Base-by-base conservation (phyloP, 371 early-diverging fungal species). In the Mucor ambiguus region DNA sequence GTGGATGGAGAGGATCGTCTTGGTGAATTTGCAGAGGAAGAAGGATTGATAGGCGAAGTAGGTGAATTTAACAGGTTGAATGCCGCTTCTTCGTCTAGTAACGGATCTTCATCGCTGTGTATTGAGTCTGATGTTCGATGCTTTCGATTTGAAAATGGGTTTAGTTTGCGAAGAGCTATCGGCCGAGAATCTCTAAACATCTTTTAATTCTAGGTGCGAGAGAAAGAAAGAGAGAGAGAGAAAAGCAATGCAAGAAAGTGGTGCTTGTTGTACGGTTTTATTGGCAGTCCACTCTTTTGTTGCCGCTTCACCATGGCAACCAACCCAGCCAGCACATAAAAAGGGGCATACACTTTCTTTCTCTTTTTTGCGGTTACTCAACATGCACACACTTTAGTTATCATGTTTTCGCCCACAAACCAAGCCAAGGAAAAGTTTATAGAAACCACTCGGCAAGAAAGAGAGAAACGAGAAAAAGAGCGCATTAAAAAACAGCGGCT, bases 31-130 rank as follows among this genome's bases (percentile, higher is more conserved):
- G 32, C 29, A 30, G 29, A 61, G 26, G 33, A 3, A 24, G 58
- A 29, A 8, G 37, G 9, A 26, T 26, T 16, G 22, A 30, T 26
- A 18, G 64, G 46, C 28, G 69, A 56, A n/a, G 38, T 55, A 52
- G 58, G 49, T 55, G 61, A 55, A 37, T 60, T 49, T n/a, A 58
- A 5, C 20, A 56, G 35, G 35, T 48, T 49, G 32, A 70, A 43
- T 43, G 72, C 80, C 32, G 73, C 60, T 63, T 82, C 83, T 58
- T 80, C 77, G 63, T 82, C 80, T 44, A 82, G 71, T 57, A 81
- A 66, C 4, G 80, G 83, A 59, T 78, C 79, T 57, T 82, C 83
- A 71, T 82, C 83, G 32, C 67, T 65, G 29, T 78, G 75, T 63
- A 77, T 76, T 7, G 78, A 74, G 52, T 82, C 82, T 4, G 79